These are phyloP conservation scores for Trichoderma guizhouense DNA, from an alignment of 2,329 filamentous ascomycete genomes.

Conservation along the genomic window DNA sequence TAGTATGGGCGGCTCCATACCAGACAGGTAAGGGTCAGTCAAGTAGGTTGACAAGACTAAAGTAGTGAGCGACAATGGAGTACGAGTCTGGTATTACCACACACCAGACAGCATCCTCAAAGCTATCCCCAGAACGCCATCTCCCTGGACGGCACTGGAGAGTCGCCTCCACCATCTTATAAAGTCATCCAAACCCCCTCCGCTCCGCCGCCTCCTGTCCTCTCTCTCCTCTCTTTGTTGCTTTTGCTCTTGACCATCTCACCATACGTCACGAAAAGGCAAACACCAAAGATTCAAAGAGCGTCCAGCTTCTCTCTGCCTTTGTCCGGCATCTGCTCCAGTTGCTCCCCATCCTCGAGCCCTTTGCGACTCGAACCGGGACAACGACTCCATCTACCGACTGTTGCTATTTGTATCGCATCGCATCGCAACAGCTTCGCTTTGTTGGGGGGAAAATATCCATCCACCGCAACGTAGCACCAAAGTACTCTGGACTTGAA, in stretches of 20 bases:
- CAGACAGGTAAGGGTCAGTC: background rate
- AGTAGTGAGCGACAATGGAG: background rate
- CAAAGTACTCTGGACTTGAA: conserved; percentile 1
- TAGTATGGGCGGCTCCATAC: conserved; percentile 7
- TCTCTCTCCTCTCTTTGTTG: background rate
- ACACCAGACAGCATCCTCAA: background rate
- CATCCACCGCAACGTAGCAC: background rate
- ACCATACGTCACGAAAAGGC: background rate
- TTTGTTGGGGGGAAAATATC: background rate
- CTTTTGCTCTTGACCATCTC: background rate
- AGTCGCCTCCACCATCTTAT: conserved; percentile 18
- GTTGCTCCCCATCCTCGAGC: background rate
- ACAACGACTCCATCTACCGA: background rate
- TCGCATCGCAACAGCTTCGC: background rate
- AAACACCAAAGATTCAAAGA: background rate
- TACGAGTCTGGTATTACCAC: background rate
- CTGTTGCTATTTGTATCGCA: background rate
- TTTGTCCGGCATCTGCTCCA: background rate
- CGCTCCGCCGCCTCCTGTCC: background rate
- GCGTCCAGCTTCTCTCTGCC: background rate
- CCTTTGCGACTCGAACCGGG: background rate
- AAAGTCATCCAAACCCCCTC: conserved; percentile 20
- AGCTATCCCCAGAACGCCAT: conserved; percentile 5
- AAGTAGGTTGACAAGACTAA: background rate
- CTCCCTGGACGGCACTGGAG: conserved; percentile 2